Evolutionary conservation across 2,329 filamentous ascomycete species (phyloP).

Genomic region (Achaetomium macrosporum): DNA sequence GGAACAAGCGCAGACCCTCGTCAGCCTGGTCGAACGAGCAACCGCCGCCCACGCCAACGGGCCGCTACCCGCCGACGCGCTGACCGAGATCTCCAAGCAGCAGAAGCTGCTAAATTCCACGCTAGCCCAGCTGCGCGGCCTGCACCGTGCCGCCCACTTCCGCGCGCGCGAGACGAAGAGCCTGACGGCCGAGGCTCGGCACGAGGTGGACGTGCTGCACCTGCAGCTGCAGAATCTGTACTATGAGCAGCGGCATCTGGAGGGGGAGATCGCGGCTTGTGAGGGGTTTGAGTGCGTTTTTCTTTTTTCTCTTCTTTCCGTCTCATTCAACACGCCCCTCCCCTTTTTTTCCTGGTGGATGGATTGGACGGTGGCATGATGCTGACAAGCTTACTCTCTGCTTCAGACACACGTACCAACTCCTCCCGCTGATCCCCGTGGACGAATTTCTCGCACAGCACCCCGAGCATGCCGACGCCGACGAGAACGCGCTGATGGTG

Average conservation of each 20-base stretch:
- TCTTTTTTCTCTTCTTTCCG: not conserved
- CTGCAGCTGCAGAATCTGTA: constrained; percentile 92
- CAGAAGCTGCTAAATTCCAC: constrained; percentile 77
- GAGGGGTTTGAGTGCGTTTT: constrained; percentile 78
- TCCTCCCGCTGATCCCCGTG: constrained; percentile 75
- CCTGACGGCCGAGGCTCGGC: constrained; percentile 76
- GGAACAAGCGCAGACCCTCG: constrained; percentile 61
- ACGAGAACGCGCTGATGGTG: constrained; percentile 79
- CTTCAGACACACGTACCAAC: constrained; percentile 76
- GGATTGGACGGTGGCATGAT: not conserved
- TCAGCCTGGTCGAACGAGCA: constrained; percentile 44
- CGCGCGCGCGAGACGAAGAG: constrained; percentile 80
- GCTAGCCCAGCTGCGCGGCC: constrained; percentile 70
- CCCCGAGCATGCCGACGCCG: constrained; percentile 65
- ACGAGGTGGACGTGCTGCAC: constrained; percentile 87
- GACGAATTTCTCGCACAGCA: constrained; percentile 74
- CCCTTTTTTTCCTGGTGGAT: not conserved
- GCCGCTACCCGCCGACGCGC: constrained; percentile 41
- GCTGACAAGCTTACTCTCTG: constrained; percentile 6
- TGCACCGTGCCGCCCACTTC: constrained; percentile 77
- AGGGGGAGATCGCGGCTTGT: constrained; percentile 84
- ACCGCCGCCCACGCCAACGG: constrained; percentile 39
- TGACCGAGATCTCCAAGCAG: constrained; percentile 61
- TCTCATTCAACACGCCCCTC: not conserved
- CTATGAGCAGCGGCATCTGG: constrained; percentile 88